Evolutionary conservation across 805 yeast genomes (phyloP), one percentile per base, ranked within the genome.

Genomic region (Clavispora carvajalis): DNA sequence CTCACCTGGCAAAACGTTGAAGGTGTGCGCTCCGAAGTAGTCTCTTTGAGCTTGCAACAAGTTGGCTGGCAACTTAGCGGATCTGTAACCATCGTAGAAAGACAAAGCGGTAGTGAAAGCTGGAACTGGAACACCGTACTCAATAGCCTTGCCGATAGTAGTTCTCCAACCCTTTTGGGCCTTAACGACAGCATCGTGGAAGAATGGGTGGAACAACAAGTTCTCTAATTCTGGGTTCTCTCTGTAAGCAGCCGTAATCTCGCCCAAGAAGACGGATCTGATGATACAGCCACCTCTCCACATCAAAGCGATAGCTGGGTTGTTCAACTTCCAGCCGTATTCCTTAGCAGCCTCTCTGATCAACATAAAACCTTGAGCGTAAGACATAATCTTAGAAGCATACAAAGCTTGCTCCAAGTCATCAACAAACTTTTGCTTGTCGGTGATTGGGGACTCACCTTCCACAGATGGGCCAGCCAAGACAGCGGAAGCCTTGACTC

Each of bases 231-330:
- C 83, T 67, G 96, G 95, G 76, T 83, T 76, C 67, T 84, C 80
- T 73, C 93, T 86, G 85, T 83, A 91, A 54, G 99, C 99, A 65
- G 87, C 69, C 54, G 99, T 91, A 73, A 91, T 91, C 71, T 91
- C 97, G 63, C 82, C 97, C 64, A 91, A 77, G 85, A 91, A 91
- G 52, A 91, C 97, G 44, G 99, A 91, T 80, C 98, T 87, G 74
- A 91, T 91, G 71, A 91, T 91, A 80, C 99, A 91, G 59, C 99
- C 99, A 76, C 99, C 99, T 80, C 99, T 84, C 99, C 99, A 91
- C 98, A 91, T 91, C 61, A 93, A 80, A 57, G 98, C 98, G 59
- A 93, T 93, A 46, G 95, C 93, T 58, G 98, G 96, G 82, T 87
- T 85, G 84, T 91, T 93, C 67, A 91, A 79, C 71, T 86, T 82